Evolutionary conservation across 148 eudicot species (phyloP).

Genomic region (Diospyros kaki): DNA sequence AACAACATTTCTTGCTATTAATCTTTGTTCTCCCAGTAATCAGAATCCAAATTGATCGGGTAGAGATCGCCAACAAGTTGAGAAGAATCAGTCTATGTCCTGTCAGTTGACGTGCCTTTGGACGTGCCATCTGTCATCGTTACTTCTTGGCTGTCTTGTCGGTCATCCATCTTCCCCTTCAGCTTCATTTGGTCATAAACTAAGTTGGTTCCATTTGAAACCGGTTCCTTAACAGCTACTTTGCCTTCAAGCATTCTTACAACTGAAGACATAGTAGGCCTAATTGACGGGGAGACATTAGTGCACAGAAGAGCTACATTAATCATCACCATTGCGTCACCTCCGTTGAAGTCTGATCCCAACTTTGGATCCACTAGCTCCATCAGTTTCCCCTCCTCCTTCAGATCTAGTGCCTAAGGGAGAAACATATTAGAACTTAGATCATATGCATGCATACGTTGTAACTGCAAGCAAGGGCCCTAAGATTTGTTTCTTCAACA

Average conservation of each 20-base stretch:
- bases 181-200: neutral
- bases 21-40: neutral
- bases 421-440: neutral
- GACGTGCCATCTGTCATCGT: neutral
- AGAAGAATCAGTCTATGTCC: conserved; percentile 12
- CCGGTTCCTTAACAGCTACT: neutral
- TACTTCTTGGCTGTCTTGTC: neutral
- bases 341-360: conserved; percentile 17
- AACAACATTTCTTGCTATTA: neutral
- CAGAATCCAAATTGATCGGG: conserved; percentile 12
- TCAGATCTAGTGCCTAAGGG: conserved; percentile 12
- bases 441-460: neutral
- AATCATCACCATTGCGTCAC: conserved; percentile 13
- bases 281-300: conserved; percentile 10
- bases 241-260: conserved; percentile 26
- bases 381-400: conserved; percentile 20
- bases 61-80: conserved; percentile 9
- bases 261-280: conserved; percentile 32
- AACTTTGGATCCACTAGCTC: conserved; percentile 27
- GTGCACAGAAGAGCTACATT: conserved; percentile 24
- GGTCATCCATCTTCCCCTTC: neutral
- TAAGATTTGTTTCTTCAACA: too few relatives aligned
- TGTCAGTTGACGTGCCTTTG: conserved; percentile 9
- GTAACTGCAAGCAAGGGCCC: neutral
- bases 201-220: neutral